phyloP scores from a whole-genome alignment of 306 rosid species.

The Inga leiocalycina region DNA sequence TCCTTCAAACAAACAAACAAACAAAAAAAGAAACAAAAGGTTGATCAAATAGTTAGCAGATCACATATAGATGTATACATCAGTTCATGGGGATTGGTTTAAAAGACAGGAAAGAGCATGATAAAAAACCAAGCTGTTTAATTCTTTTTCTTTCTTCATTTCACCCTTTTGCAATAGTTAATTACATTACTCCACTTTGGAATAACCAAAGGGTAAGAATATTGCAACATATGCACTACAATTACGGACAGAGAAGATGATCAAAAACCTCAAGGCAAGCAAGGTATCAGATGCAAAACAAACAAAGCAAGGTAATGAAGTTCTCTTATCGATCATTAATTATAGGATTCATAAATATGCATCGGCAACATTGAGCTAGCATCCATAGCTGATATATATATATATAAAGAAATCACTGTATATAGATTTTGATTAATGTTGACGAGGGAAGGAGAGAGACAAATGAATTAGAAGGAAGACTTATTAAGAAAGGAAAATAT shows the following conservation, averaged over 20 bases:
- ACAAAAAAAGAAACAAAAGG: no score
- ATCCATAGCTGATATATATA: neutral
- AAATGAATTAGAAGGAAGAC: no score
- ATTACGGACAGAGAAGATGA: neutral
- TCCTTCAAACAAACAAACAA: no score
- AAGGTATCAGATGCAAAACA: constrained; percentile 52
- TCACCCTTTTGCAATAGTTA: neutral
- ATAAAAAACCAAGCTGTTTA: neutral
- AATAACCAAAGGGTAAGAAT: neutral
- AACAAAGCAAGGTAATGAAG: constrained; percentile 2
- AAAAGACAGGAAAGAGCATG: neutral
- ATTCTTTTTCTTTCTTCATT: neutral
- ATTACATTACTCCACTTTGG: neutral
- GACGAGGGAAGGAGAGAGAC: neutral
- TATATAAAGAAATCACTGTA: neutral
- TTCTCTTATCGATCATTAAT: neutral
- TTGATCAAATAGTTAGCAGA: no score
- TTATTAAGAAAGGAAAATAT: neutral
- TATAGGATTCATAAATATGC: neutral
- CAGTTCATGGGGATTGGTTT: neutral
- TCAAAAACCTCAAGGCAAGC: constrained; percentile 37
- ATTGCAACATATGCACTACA: neutral
- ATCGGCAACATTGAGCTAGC: neutral
- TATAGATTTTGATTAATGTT: neutral
- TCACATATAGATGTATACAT: no score